Evolutionary conservation across 495 filamentous ascomycete species (phyloP).

Genomic region (Penicillium turbatum): DNA sequence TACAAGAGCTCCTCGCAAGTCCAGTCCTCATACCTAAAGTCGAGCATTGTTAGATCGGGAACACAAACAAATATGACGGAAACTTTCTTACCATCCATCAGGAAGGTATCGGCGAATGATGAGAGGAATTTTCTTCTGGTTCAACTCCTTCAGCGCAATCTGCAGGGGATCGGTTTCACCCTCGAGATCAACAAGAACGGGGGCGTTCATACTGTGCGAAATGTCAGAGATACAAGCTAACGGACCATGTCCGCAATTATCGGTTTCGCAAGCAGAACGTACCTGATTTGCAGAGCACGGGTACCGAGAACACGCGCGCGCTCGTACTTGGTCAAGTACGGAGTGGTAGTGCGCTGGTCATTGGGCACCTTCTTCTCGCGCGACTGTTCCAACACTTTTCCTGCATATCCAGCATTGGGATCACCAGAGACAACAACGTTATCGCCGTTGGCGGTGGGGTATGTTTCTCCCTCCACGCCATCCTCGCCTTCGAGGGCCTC

Average conservation of each 20-base stretch:
- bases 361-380: slow-evolving; percentile 88
- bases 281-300: slow-evolving; percentile 94
- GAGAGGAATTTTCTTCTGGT: slow-evolving; percentile 97
- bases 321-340: slow-evolving; percentile 99
- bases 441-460: slow-evolving; percentile 45
- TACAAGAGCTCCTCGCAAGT: slow-evolving; percentile 89
- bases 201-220: slow-evolving; percentile 82
- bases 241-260: not conserved
- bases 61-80: not conserved
- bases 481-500: slow-evolving; percentile 40
- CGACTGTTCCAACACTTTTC: slow-evolving; percentile 54
- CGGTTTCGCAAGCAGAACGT: slow-evolving; percentile 24
- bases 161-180: slow-evolving; percentile 97
- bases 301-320: slow-evolving; percentile 88
- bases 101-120: slow-evolving; percentile 93
- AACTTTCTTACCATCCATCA: slow-evolving; percentile 82
- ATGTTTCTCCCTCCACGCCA: slow-evolving; percentile 49
- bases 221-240: slow-evolving; percentile 11
- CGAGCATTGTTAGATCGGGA: slow-evolving; percentile 1
- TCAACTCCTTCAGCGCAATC: slow-evolving; percentile 94
- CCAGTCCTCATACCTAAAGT: slow-evolving; percentile 92
- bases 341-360: slow-evolving; percentile 85
- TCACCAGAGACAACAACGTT: slow-evolving; percentile 71
- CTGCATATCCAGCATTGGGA: slow-evolving; percentile 57
- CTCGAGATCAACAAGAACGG: slow-evolving; percentile 92